Base-by-base conservation (phyloP, 177 flowering plant genomes). In the Vitis hybrid region DNA sequence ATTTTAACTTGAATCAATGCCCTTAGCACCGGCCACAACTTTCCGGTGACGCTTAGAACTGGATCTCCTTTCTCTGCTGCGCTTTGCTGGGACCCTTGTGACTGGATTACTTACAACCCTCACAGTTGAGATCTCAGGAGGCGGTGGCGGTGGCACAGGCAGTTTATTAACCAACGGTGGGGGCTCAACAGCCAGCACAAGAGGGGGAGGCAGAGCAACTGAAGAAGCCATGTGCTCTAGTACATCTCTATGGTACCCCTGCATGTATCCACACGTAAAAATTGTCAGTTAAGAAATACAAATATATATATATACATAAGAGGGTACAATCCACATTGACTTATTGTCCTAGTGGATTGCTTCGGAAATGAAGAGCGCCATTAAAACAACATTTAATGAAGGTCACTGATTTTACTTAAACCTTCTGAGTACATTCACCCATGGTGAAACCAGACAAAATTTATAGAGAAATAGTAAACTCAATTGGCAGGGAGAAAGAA, bases 161-260 rank as follows among this genome's bases (percentile, higher is more conserved):
- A 57, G 58, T 26, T 74, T 73, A 49, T 68, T 55, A n/a, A 50
- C 53, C 33, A 58, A 33, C 13, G 85, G 84, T 52, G 80, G 80
- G 22, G 75, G 84, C 3, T 66, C 58, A 2, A 59, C 51, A 15
- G 57, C 49, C 26, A n/a, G 62, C 49, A 52, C 20, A 15, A 60
- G 5, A 4, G 22, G 57, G 3, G 59, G 69, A 14, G 79, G 78
- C 12, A 75, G 75, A 52, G 39, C 39, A 31, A 66, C 51, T 12
- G 62, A 80, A 10, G 80, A 67, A 45, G 79, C 64, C 73, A 61
- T 67, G 16, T 71, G 83, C 62, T 82, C 89, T 59, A 84, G 72
- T 12, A 84, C 64, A 51, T 84, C 86, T 71, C 81, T 77, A 65
- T 89, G 93, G 75, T 89, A 84, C 59, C 81, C 87, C 93, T 89